phyloP scores from a whole-genome alignment of 768 basidiomycete genomes.

The Suillus cothurnatus region DNA sequence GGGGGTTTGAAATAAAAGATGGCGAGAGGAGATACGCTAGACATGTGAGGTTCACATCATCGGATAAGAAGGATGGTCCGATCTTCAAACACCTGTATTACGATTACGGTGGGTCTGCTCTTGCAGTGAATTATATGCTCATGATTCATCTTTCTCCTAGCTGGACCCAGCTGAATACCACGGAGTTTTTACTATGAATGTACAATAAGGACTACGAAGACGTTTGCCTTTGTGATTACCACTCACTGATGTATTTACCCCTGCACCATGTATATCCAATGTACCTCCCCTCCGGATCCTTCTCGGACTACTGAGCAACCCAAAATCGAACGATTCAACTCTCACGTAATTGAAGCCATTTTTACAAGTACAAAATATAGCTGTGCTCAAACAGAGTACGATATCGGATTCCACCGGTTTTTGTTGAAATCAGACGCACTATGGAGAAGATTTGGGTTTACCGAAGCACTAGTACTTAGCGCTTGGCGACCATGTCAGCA shows the following conservation, averaged over 20 bases:
- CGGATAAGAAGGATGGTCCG: constrained; percentile 48
- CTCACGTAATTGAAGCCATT: too few species aligned
- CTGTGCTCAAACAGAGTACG: background rate
- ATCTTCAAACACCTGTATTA: constrained; percentile 62
- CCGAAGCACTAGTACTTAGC: background rate
- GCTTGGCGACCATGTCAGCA: background rate
- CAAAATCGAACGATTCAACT: background rate
- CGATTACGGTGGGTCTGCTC: constrained; percentile 59
- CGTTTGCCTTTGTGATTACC: background rate
- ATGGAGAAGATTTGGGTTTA: too few species aligned
- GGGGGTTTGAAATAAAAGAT: constrained; percentile 66
- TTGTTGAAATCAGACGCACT: background rate
- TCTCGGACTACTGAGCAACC: background rate
- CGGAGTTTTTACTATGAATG: background rate
- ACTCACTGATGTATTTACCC: background rate
- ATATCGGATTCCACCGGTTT: too few species aligned
- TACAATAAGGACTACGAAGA: background rate
- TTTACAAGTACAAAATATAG: too few species aligned
- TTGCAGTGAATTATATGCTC: background rate
- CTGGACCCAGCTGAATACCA: constrained; percentile 17
- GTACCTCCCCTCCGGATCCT: too few species aligned
- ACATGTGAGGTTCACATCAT: constrained; percentile 64
- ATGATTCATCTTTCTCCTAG: constrained; percentile 21
- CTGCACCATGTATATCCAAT: background rate
- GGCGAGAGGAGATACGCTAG: constrained; percentile 63